These are phyloP conservation scores for Globisporangium paroecandrum DNA, from an alignment of 352 stramenopile species.

Conservation along the genomic window DNA sequence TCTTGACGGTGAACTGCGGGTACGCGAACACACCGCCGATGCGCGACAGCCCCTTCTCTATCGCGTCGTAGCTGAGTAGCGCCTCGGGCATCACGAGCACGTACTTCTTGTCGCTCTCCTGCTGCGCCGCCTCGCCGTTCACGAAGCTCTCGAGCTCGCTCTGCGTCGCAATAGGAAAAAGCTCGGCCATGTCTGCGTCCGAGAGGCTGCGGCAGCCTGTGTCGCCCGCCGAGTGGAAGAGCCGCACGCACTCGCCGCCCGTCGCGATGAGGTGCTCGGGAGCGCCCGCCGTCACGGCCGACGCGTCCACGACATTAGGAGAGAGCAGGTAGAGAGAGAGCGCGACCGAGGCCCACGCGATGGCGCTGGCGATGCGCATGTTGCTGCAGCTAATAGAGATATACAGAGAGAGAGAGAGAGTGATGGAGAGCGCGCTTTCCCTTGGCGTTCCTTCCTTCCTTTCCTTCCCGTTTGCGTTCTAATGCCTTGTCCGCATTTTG, in stretches of 20 bases:
- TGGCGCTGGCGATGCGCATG: slow-evolving; percentile 10
- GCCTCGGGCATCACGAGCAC: slow-evolving; percentile 64
- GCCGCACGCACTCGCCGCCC: slow-evolving; percentile 69
- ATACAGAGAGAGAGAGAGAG: background rate
- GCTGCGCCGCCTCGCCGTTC: slow-evolving; percentile 17
- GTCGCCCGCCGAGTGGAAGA: slow-evolving; percentile 70
- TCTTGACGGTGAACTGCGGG: slow-evolving; percentile 31
- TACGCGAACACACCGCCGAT: slow-evolving; percentile 65
- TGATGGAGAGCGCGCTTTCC: background rate
- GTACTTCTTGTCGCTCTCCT: slow-evolving; percentile 38
- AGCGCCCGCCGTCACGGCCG: slow-evolving; percentile 57
- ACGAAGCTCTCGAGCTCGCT: slow-evolving; percentile 49
- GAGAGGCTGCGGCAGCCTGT: slow-evolving; percentile 62
- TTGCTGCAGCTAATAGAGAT: background rate
- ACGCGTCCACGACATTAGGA: slow-evolving; percentile 21
- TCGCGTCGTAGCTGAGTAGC: slow-evolving; percentile 40
- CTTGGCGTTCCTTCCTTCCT: background rate
- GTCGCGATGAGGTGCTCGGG: slow-evolving; percentile 59
- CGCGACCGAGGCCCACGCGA: slow-evolving; percentile 3
- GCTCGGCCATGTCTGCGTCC: slow-evolving; percentile 44
- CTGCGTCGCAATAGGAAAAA: slow-evolving; percentile 46
- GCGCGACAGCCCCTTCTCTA: slow-evolving; percentile 24
- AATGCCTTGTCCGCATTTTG: background rate
- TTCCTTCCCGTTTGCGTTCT: background rate
- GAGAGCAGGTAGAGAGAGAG: slow-evolving; percentile 2